phyloP scores from a whole-genome alignment of 2,329 filamentous ascomycete species.

The Alternaria tenuissima region DNA sequence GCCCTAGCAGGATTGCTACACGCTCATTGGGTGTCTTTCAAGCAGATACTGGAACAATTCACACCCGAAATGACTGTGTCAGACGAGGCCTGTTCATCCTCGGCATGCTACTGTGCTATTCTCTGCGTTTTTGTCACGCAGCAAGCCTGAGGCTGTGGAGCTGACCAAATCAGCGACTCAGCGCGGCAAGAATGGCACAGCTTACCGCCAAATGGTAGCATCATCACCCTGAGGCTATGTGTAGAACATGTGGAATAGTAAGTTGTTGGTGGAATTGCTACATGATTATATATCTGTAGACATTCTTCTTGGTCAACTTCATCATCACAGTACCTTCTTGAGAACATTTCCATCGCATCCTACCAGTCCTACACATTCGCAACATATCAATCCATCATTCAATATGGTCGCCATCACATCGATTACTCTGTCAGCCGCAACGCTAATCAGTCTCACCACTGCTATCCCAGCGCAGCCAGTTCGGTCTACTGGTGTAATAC shows the following conservation, averaged over 20 bases:
- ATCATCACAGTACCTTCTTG: conserved; percentile 21
- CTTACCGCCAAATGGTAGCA: conserved; percentile 20
- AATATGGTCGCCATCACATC: conserved; percentile 40
- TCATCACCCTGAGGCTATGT: conserved; percentile 19
- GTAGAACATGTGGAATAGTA: conserved; percentile 6
- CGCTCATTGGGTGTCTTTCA: conserved; percentile 7
- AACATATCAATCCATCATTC: conserved; percentile 11
- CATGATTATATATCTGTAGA: conserved; percentile 21
- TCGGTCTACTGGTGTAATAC: conserved; percentile 34
- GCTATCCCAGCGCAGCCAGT: conserved; percentile 14
- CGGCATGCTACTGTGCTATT: background rate
- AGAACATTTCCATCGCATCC: conserved; percentile 13
- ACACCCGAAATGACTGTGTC: background rate
- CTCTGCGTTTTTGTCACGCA: background rate
- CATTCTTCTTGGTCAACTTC: conserved; percentile 15
- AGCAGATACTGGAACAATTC: background rate
- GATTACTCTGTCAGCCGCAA: conserved; percentile 27
- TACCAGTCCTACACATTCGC: background rate
- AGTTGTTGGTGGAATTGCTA: conserved; percentile 3
- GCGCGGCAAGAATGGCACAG: conserved; percentile 3
- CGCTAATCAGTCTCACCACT: conserved; percentile 30
- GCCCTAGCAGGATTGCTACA: conserved; percentile 1
- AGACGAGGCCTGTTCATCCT: background rate
- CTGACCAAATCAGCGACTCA: conserved; percentile 4
- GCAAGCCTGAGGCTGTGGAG: conserved; percentile 17